Conservation (phyloP, 1,284 basidiomycete genomes). For the Cutaneotrichosporon cyanovorans region DNA sequence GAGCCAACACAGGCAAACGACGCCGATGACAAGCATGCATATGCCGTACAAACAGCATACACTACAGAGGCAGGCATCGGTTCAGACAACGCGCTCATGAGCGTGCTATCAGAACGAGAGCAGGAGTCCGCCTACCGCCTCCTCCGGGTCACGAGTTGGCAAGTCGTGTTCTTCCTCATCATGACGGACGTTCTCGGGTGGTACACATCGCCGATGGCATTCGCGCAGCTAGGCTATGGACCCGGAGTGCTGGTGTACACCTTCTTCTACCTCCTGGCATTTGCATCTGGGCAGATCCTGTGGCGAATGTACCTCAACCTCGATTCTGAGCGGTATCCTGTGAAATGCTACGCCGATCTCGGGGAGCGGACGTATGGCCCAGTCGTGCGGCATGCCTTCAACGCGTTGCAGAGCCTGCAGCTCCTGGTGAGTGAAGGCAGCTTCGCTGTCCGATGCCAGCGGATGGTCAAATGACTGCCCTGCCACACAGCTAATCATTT, state of each 20-base stretch:
- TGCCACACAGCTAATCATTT: no score
- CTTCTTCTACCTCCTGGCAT: slow-evolving; percentile 12
- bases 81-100: not conserved
- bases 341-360: slow-evolving; percentile 18
- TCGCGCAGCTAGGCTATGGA: slow-evolving; percentile 22
- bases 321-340: slow-evolving; percentile 15
- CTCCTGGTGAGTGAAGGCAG: slow-evolving; percentile 7
- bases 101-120: not conserved
- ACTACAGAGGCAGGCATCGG: no score
- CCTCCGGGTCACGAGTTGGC: slow-evolving; percentile 15
- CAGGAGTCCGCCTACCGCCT: slow-evolving; percentile 8
- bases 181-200: slow-evolving; percentile 34
- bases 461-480: no score
- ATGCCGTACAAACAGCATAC: no score
- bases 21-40: slow-evolving; percentile 1
- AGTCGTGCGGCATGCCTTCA: slow-evolving; percentile 6
- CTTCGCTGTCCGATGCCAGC: not conserved
- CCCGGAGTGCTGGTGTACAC: slow-evolving; percentile 25
- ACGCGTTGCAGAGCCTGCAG: slow-evolving; percentile 12
- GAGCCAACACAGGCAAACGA: not conserved
- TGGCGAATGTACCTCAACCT: slow-evolving; percentile 17
- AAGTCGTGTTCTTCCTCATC: slow-evolving; percentile 19
- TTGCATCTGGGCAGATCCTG: slow-evolving; percentile 16
- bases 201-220: slow-evolving; percentile 35
- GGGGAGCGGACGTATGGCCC: slow-evolving; percentile 16